Evolutionary conservation across 352 stramenopile genomes (phyloP).

Genomic region (Phytopythium cucurbitacearum): DNA sequence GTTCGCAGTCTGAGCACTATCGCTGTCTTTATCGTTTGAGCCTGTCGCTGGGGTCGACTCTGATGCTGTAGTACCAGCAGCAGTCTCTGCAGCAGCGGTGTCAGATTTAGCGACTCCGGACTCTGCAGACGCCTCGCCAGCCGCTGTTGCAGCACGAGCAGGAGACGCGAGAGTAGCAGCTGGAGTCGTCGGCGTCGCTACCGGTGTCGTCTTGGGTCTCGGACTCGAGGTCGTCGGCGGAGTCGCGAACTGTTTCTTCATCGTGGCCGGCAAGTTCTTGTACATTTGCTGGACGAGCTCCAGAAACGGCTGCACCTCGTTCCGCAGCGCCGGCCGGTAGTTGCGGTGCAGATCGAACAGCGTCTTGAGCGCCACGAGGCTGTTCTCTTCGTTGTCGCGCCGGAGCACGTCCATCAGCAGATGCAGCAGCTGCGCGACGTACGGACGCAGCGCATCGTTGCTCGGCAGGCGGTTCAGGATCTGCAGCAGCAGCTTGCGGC

Average conservation of each 20-base stretch:
- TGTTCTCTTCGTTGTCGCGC: constrained; percentile 97
- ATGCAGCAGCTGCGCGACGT: constrained; percentile 90
- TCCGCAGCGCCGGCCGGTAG: constrained; percentile 88
- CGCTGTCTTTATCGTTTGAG: no score
- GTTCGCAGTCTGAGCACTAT: no score
- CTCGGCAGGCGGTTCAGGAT: constrained; percentile 93
- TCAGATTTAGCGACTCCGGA: no score
- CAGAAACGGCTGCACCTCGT: constrained; percentile 88
- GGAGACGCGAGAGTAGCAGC: not conserved
- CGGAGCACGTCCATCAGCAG: constrained; percentile 93
- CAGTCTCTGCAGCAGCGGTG: no score
- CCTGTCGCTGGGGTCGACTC: no score
- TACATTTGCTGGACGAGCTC: constrained; percentile 90
- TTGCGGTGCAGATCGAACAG: constrained; percentile 98
- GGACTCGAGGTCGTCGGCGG: constrained; percentile 23
- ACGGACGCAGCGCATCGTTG: constrained; percentile 93
- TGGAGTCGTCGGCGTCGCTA: not conserved
- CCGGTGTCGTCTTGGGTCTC: not conserved
- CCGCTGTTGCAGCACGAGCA: not conserved
- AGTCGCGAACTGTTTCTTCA: constrained; percentile 83
- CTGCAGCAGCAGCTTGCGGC: constrained; percentile 92
- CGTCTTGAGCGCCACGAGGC: constrained; percentile 91
- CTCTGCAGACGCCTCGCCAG: no score
- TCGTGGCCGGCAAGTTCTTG: constrained; percentile 78
- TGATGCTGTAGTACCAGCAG: no score